Base-by-base conservation (phyloP, 2,329 filamentous ascomycete genomes). In the Daldinia eschscholtzii region DNA sequence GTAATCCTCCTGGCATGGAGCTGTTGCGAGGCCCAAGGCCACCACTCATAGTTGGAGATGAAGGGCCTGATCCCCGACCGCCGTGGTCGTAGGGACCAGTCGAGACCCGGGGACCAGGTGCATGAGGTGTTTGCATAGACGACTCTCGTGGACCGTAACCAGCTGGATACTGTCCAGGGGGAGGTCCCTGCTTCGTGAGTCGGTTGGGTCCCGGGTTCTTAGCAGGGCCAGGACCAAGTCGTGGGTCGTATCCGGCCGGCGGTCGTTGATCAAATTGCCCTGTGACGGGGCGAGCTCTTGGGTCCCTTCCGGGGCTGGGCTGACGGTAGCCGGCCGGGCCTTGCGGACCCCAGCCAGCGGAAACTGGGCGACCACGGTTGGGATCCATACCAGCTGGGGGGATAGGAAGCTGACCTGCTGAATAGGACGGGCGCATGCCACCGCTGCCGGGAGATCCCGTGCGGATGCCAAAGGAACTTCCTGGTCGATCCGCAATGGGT, bases 391-490 rank as follows among this genome's bases (percentile, higher is more conserved):
- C 80, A 41, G 77, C 78, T n/a, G 81, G 78, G 15, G 82, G 81
- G 37, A 85, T 70, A 50, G 74, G 80, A 58, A 87, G 79, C 72
- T 83, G 85, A 20, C 82, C 81, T 61, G 80, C 80, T 2, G 84
- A 84, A 56, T 85, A 81, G 2, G 84, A 82, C 35, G 76, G 75
- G 6, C 82, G 81, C 71, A 86, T 77, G 3, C 67, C 70, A 53
- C 78, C 76, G 5, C 58, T 70, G 15, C 73, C 75, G 20, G 75
- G 74, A 18, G 73, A 83, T 71, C 76, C 83, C 75, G 80, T 86
- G 71, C 84, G 86, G 73, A 85, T 87, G 41, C 86, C 85, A 73
- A 88, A 88, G 0, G 86, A 83, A 71, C 85, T 84, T 60, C 81
- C 79, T 1, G 86, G 83, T 2, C 84, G 83, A 67, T 86, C 84